phyloP scores from a whole-genome alignment of 345 rosid species.

The Populus pruinosa region DNA sequence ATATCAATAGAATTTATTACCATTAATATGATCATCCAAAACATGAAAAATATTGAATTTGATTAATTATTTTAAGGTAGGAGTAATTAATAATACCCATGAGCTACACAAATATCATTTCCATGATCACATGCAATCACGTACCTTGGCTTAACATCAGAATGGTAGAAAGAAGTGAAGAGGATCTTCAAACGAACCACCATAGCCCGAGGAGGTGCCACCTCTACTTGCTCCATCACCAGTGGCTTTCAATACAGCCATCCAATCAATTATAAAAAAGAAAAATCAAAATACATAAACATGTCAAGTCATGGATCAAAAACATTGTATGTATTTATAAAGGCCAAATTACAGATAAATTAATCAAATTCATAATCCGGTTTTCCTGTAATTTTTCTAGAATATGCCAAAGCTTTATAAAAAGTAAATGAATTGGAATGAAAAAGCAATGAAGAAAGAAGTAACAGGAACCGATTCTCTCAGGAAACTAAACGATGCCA shows the following conservation, averaged over 20 bases:
- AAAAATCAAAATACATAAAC: background rate
- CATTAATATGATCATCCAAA: too few relatives aligned
- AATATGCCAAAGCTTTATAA: too few relatives aligned
- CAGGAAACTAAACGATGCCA: too few relatives aligned
- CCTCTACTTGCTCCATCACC: conserved; percentile 48
- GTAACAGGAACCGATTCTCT: too few relatives aligned
- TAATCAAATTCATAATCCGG: background rate
- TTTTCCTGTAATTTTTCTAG: too few relatives aligned
- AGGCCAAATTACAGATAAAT: background rate
- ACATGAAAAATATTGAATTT: too few relatives aligned
- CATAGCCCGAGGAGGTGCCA: conserved; percentile 44
- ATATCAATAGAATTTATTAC: too few relatives aligned
- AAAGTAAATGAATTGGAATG: too few relatives aligned
- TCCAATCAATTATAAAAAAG: background rate
- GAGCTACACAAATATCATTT: too few relatives aligned
- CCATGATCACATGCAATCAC: background rate
- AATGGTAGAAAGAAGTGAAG: conserved; percentile 41
- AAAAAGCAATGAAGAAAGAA: too few relatives aligned
- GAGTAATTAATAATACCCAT: too few relatives aligned
- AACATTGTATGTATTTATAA: background rate
- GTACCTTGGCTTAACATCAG: conserved; percentile 47
- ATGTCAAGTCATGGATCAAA: background rate
- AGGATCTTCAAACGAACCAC: conserved; percentile 44
- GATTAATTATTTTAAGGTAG: too few relatives aligned
- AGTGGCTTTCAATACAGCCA: conserved; percentile 33